Conservation (phyloP, 2,329 filamentous ascomycete species). For the Myriosclerotinia curreyana region DNA sequence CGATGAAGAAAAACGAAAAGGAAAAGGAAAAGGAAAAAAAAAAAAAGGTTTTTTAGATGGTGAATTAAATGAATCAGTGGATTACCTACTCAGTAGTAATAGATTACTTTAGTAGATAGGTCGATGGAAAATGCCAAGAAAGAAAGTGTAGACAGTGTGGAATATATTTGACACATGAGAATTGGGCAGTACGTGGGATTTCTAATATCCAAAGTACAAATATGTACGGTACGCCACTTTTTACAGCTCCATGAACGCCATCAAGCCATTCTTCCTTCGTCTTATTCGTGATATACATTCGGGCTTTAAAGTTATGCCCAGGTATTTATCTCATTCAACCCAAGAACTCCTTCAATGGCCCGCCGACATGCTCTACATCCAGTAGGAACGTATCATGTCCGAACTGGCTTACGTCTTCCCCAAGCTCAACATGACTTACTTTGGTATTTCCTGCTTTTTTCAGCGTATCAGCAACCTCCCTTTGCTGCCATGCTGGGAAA, state of each 20-base stretch:
- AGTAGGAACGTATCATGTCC: constrained; percentile 95
- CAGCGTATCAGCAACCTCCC: constrained; percentile 84
- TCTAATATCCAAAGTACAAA: neutral
- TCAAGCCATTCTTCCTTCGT: constrained; percentile 14
- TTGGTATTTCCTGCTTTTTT: constrained; percentile 71
- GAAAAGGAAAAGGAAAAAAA: too few species aligned
- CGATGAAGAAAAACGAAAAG: constrained; percentile 22
- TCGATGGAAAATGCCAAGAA: too few species aligned
- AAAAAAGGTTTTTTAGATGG: constrained; percentile 4
- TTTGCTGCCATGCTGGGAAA: constrained; percentile 97
- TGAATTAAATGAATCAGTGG: constrained; percentile 4
- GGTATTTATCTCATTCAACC: constrained; percentile 40
- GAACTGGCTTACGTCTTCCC: constrained; percentile 90
- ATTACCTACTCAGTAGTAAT: too few species aligned
- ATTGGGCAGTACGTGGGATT: neutral
- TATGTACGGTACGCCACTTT: constrained; percentile 18
- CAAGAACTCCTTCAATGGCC: constrained; percentile 76
- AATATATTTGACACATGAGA: constrained; percentile 8
- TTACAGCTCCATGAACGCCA: constrained; percentile 19
- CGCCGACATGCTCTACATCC: constrained; percentile 88
- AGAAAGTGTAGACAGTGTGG: neutral
- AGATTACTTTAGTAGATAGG: too few species aligned
- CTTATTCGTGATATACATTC: constrained; percentile 13
- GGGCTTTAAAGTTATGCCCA: neutral
- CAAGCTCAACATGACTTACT: constrained; percentile 86